Base-by-base conservation (phyloP, 2,329 filamentous ascomycete species). In the Penicillium sp. region DNA sequence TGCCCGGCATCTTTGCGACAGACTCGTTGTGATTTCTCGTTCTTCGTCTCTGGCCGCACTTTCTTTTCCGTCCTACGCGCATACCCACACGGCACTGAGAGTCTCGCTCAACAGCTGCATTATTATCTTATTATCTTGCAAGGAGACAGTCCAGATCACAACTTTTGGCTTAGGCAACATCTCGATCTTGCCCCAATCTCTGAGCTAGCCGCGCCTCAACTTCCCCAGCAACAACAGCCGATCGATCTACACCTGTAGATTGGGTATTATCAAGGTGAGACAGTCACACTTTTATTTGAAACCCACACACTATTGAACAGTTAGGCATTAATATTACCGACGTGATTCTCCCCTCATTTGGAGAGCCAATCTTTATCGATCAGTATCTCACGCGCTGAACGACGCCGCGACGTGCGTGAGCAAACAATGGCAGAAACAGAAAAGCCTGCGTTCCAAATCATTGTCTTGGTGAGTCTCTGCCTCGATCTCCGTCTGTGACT, bases 401-500 rank as follows among this genome's bases (percentile, higher is more conserved):
- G 6, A 53, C 47, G 26, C 35, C 19, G n/a, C 17, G 49, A 54
- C 37, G 40, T 33, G 37, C 40, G 28, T 42, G 37, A 17, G 37
- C 53, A 28, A 53, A 66, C 35, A 61, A 70, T 70, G 68, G 65
- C 69, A 45, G 66, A 73, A 17, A 68, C 68, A 44, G 66, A 72
- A 19, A 69, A 67, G 33, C 67, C 86, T 75, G 86, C 86, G 44
- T 79, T 92, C 78, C 89, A 92, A 78, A 88, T 92, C 51, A 91
- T 92, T 79, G 83, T 92, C 62, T 77, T 92, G 81, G 90, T 92
- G 81, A 82, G 89, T 84, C 45, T 53, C 59, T 28, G 33, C 60
- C 57, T 40, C 55, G 37, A 60, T 58, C 9, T 51, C 26, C 10
- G 15, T 22, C 30, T 35, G 9, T 51, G 10, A 12, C 9, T 35